Percentiles rank a stretch among this genome's conserved stretches.
These are phyloP conservation scores for Crithidia fasciculata DNA, from an alignment of 208 protist genomes.

Conservation along the genomic window DNA sequence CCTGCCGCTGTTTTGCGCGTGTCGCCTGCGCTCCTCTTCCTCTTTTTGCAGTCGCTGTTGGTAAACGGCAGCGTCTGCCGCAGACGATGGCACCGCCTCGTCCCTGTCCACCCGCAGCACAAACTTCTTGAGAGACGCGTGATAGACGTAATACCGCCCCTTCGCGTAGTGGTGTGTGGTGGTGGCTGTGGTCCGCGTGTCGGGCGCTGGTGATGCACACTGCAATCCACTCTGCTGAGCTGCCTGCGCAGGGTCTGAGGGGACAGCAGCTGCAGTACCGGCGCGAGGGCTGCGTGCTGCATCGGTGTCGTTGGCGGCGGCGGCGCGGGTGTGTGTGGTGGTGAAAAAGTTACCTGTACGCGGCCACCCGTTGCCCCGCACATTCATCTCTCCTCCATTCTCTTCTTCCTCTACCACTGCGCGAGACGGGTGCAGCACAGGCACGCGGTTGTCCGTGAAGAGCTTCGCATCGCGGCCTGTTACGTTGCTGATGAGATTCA, in stretches of 20 bases:
- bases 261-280: neutral
- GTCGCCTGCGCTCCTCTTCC: neutral
- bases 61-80: conserved; percentile 8
- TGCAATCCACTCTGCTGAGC: too few relatives aligned
- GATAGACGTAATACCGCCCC: conserved; percentile 37
- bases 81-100: conserved; percentile 30
- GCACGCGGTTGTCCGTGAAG: conserved; percentile 41
- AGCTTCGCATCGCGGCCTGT: conserved; percentile 26
- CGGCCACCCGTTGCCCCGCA: too few relatives aligned
- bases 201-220: neutral
- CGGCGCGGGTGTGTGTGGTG: conserved; percentile 18
- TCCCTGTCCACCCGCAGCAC: conserved; percentile 27
- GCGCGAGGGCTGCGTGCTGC: too few relatives aligned
- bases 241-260: too few relatives aligned
- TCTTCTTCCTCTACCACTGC: neutral
- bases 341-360: conserved; percentile 5
- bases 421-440: neutral
- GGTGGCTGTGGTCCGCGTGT: neutral
- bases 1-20: neutral
- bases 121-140: conserved; percentile 23
- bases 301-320: neutral
- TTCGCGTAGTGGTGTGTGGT: conserved; percentile 4
- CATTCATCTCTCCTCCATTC: too few relatives aligned
- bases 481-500: conserved; percentile 46
- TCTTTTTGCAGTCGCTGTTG: conserved; percentile 10